Evolutionary conservation across 768 basidiomycete genomes (phyloP).

Genomic region (Sistotremastrum suecicum): DNA sequence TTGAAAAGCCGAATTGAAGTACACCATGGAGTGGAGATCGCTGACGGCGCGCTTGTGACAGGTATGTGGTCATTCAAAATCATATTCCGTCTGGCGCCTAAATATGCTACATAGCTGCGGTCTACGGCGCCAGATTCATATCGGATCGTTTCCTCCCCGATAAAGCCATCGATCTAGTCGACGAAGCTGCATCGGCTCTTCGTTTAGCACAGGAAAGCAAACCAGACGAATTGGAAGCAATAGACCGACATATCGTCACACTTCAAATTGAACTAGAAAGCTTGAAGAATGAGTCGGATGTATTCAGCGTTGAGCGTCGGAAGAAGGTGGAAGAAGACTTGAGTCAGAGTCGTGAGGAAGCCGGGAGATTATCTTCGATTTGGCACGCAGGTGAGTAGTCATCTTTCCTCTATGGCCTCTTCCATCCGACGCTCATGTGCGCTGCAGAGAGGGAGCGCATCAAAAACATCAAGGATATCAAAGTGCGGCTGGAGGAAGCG

Average conservation of each 20-base stretch:
- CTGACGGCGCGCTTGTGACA: slow-evolving; percentile 78
- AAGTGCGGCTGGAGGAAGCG: slow-evolving; percentile 64
- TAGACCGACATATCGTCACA: slow-evolving; percentile 75
- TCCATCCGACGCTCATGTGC: background rate
- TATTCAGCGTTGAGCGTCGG: slow-evolving; percentile 66
- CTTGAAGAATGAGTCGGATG: slow-evolving; percentile 76
- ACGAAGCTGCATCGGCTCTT: slow-evolving; percentile 82
- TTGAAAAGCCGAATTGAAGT: slow-evolving; percentile 78
- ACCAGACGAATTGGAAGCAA: slow-evolving; percentile 68
- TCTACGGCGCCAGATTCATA: slow-evolving; percentile 75
- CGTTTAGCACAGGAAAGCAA: slow-evolving; percentile 82
- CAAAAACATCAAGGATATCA: slow-evolving; percentile 56
- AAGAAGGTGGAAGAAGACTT: slow-evolving; percentile 53
- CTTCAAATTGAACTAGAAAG: slow-evolving; percentile 84
- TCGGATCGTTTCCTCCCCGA: slow-evolving; percentile 82
- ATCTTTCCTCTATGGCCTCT: background rate
- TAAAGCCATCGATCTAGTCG: slow-evolving; percentile 84
- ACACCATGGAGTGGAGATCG: slow-evolving; percentile 87
- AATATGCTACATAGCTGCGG: slow-evolving; percentile 39
- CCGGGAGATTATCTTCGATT: slow-evolving; percentile 40
- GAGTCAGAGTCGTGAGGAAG: slow-evolving; percentile 45
- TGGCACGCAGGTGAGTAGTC: slow-evolving; percentile 56
- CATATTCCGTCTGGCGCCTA: background rate
- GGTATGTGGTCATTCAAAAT: slow-evolving; percentile 25
- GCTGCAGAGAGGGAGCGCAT: slow-evolving; percentile 49